Percentiles rank a stretch among this genome's conserved stretches.
Evolutionary conservation across 2,329 filamentous ascomycete genomes (phyloP).

Genomic region (Diaporthe vaccinii): DNA sequence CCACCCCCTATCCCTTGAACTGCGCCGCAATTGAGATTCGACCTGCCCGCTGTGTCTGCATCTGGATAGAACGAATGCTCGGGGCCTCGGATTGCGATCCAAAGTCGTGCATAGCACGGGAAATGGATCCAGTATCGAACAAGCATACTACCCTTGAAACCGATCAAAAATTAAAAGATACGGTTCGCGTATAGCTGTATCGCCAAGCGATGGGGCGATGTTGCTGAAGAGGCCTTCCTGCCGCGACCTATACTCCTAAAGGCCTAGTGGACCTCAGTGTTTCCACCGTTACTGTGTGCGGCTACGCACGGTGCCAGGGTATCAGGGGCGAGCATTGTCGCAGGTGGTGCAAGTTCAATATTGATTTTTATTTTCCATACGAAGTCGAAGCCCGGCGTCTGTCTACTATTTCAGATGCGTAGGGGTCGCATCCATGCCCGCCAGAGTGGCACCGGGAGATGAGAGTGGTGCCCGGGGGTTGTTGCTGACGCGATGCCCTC

Average conservation of each 20-base stretch:
- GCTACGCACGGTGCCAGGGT: conserved; percentile 9
- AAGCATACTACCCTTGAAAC: conserved; percentile 30
- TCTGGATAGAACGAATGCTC: not conserved
- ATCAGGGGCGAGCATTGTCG: conserved; percentile 13
- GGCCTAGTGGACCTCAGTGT: not conserved
- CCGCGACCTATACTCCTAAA: not conserved
- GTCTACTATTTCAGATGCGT: conserved; percentile 21
- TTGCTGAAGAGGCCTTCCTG: conserved; percentile 1
- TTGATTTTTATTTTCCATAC: not conserved
- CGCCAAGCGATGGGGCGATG: conserved; percentile 23
- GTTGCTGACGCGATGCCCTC: conserved; percentile 16
- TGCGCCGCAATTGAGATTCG: conserved; percentile 33
- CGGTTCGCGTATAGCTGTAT: conserved; percentile 4
- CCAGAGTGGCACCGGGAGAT: not conserved
- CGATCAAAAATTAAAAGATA: conserved; percentile 30
- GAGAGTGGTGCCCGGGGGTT: conserved; percentile 1
- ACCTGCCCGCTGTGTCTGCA: conserved; percentile 20
- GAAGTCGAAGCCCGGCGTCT: conserved; percentile 13
- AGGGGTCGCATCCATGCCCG: conserved; percentile 9
- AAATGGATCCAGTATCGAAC: conserved; percentile 17
- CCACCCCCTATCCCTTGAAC: conserved; percentile 19
- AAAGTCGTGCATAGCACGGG: conserved; percentile 18
- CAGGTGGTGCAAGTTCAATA: conserved; percentile 21
- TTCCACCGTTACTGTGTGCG: conserved; percentile 13
- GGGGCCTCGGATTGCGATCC: conserved; percentile 4